A percentile compares a stretch with the other conserved stretches of the same genome.
Conservation (phyloP, 345 rosid genomes). For the Kandelia obovata region DNA sequence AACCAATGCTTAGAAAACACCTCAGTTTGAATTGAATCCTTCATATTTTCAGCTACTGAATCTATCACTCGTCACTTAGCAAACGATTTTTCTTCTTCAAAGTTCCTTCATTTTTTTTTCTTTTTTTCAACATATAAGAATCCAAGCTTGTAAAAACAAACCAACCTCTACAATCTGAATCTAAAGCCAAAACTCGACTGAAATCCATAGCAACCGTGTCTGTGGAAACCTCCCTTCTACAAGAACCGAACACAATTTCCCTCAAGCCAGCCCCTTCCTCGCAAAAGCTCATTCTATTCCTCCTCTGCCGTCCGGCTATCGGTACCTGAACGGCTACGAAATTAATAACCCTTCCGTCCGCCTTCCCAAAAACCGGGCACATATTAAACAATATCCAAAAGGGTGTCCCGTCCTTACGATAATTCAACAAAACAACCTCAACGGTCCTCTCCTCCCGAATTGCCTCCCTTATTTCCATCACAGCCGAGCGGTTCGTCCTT, state of each 20-base stretch:
- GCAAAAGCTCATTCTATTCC: constrained; percentile 32
- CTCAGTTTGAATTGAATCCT: too few relatives aligned
- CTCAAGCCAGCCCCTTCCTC: constrained; percentile 37
- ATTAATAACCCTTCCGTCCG: constrained; percentile 60
- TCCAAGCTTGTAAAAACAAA: constrained; percentile 3
- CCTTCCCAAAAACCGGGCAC: constrained; percentile 60
- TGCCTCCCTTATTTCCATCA: constrained; percentile 84
- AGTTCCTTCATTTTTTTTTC: too few relatives aligned
- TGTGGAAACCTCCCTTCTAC: constrained; percentile 72
- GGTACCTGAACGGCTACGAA: constrained; percentile 93
- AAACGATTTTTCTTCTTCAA: too few relatives aligned
- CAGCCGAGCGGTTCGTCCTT: constrained; percentile 57
- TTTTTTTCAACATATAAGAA: too few relatives aligned
- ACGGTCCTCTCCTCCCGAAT: constrained; percentile 64
- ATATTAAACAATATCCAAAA: constrained; percentile 85
- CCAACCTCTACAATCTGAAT: constrained; percentile 50
- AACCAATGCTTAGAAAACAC: too few relatives aligned
- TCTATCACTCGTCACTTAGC: too few relatives aligned
- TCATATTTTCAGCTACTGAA: too few relatives aligned
- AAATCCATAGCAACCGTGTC: constrained; percentile 39
- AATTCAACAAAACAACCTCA: constrained; percentile 65
- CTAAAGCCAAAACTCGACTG: constrained; percentile 37
- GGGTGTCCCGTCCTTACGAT: constrained; percentile 81
- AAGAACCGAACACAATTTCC: constrained; percentile 60
- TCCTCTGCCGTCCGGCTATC: constrained; percentile 26